A percentile compares a stretch with the other conserved stretches of the same genome.
Evolutionary conservation across 495 filamentous ascomycete species (phyloP).

Genomic region (Neurospora tetraspora): DNA sequence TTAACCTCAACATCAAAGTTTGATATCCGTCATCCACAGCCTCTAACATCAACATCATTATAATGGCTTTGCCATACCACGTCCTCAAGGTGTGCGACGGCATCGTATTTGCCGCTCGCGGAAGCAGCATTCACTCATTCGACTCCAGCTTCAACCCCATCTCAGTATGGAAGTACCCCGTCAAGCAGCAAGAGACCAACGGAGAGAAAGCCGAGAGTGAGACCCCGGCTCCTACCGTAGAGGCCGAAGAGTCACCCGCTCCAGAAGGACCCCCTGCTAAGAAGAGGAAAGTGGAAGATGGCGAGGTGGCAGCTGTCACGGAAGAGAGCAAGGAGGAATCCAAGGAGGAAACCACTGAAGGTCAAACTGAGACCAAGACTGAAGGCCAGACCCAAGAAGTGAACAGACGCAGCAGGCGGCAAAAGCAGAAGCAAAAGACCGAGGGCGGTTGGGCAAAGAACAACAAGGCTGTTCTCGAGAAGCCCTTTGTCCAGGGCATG

Average conservation of each 20-base stretch:
- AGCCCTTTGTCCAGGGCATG: slow-evolving; percentile 42
- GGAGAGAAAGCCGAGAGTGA: slow-evolving; percentile 1
- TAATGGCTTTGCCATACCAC: slow-evolving; percentile 31
- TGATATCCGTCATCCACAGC: neutral
- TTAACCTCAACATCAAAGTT: neutral
- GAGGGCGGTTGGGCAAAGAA: slow-evolving; percentile 1
- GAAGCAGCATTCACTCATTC: slow-evolving; percentile 31
- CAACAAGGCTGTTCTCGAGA: slow-evolving; percentile 9
- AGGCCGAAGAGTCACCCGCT: slow-evolving; percentile 7
- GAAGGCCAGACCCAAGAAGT: slow-evolving; percentile 1
- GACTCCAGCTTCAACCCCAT: slow-evolving; percentile 22
- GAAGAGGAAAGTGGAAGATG: slow-evolving; percentile 15
- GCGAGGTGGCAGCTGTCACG: neutral
- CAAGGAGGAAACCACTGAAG: neutral
- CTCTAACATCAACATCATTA: neutral
- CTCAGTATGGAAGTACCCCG: slow-evolving; percentile 32
- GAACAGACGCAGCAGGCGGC: neutral
- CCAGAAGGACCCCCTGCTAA: slow-evolving; percentile 23
- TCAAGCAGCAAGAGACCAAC: slow-evolving; percentile 1
- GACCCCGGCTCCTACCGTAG: neutral
- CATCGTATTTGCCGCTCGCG: slow-evolving; percentile 33
- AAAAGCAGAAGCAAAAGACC: slow-evolving; percentile 4
- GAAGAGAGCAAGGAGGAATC: neutral
- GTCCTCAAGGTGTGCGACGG: slow-evolving; percentile 28
- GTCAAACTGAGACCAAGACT: neutral